These are phyloP conservation scores for Cyclotella atomus DNA, from an alignment of 108 stramenopile genomes.

Conservation along the genomic window DNA sequence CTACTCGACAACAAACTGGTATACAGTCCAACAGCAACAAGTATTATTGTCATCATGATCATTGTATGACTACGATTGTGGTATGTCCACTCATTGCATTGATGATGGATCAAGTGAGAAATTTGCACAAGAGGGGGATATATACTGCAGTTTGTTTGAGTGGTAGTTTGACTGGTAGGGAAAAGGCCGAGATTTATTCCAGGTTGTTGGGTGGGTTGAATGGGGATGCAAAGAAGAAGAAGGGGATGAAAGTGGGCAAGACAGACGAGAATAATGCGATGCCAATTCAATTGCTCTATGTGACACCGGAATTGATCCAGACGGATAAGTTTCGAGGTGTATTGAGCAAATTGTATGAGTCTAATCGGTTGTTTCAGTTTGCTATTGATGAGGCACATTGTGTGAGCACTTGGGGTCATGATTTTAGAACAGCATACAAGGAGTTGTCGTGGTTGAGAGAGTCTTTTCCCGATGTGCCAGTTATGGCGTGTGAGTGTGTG, in stretches of 20 bases:
- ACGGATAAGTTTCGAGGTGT: slow-evolving; percentile 73
- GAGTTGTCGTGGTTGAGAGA: slow-evolving; percentile 72
- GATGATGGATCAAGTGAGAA: slow-evolving; percentile 94
- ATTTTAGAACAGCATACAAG: slow-evolving; percentile 81
- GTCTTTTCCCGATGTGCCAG: slow-evolving; percentile 82
- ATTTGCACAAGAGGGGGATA: slow-evolving; percentile 66
- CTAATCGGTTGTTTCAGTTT: slow-evolving; percentile 75
- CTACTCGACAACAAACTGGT: no score
- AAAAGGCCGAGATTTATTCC: slow-evolving; percentile 59
- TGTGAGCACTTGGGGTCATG: slow-evolving; percentile 94
- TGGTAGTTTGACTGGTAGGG: slow-evolving; percentile 47
- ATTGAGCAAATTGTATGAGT: slow-evolving; percentile 65
- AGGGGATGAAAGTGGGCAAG: slow-evolving; percentile 22
- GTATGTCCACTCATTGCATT: slow-evolving; percentile 95
- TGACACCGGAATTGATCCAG: slow-evolving; percentile 95
- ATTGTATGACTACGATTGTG: slow-evolving; percentile 84
- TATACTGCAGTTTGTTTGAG: slow-evolving; percentile 66
- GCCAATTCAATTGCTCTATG: slow-evolving; percentile 85
- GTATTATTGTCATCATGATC: no score
- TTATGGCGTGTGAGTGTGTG: slow-evolving; percentile 73
- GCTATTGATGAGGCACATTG: slow-evolving; percentile 99
- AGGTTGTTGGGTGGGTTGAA: no score
- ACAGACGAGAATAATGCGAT: slow-evolving; percentile 4
- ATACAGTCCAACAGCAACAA: no score
- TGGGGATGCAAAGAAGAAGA: no score